Percentiles rank a stretch among this genome's conserved stretches.
Conservation (phyloP, 2,329 filamentous ascomycete species). For the Diaporthe sp. region DNA sequence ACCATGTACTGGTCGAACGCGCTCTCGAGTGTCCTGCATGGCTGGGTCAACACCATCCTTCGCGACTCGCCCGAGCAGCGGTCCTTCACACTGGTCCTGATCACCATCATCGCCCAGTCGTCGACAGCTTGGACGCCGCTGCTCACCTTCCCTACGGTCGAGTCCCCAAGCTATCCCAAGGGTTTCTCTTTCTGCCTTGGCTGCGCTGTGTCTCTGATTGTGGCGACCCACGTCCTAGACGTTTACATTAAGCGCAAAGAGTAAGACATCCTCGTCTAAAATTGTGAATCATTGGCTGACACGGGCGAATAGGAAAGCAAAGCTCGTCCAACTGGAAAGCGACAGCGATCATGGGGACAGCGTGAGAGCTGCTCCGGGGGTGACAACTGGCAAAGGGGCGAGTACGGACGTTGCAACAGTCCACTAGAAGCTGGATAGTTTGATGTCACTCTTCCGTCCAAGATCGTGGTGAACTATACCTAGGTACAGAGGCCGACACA, state of each 20-base stretch:
- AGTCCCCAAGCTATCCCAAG: conserved; percentile 58
- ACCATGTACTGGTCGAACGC: conserved; percentile 64
- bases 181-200: conserved; percentile 56
- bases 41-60: conserved; percentile 68
- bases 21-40: conserved; percentile 68
- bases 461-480: background rate
- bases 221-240: conserved; percentile 5
- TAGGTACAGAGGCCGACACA: background rate
- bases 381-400: background rate
- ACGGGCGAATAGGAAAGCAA: background rate
- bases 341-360: conserved; percentile 14
- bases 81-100: conserved; percentile 63
- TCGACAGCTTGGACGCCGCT: conserved; percentile 70
- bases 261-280: background rate
- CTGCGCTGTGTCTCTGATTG: conserved; percentile 18
- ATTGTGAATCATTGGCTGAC: background rate
- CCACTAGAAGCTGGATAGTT: background rate
- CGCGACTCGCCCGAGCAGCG: conserved; percentile 61
- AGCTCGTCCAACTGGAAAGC: conserved; percentile 15
- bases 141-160: conserved; percentile 62
- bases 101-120: conserved; percentile 66
- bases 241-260: conserved; percentile 30
- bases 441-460: background rate
- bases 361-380: background rate
- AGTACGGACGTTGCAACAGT: background rate